Base-by-base conservation (phyloP, 2,329 filamentous ascomycete genomes). In the Sporothrix curviconia region DNA sequence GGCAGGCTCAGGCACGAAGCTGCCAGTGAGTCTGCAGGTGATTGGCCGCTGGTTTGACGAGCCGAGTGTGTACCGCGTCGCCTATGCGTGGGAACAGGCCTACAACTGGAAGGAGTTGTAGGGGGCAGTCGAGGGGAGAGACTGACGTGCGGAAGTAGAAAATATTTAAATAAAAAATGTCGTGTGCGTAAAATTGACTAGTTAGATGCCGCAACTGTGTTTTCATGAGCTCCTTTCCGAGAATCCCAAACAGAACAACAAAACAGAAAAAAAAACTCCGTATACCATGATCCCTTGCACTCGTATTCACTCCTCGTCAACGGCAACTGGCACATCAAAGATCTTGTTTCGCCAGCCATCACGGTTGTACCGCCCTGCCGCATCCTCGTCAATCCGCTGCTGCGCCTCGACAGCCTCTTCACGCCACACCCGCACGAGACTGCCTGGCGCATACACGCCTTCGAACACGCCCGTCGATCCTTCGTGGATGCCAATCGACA, bases 351-450 rank as follows among this genome's bases (percentile, higher is more conserved):
- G 81, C 91, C 91, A 96, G 0, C 87, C 88, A 15, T 80, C 84
- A 47, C 76, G 76, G 56, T 85, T 81, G 66, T 84, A 85, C 62
- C 87, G 1, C 36, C 50, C 6, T 22, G 7, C 43, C 1, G 56
- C 50, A 9, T 17, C 25, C 5, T 58, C 51, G 62, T 92, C 84
- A 37, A 95, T 82, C 40, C 84, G 79, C 70, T 95, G 88, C 19
- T 78, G 78, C 0, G 89, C 90, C 60, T 78, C 76, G 22, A 76
- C 72, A 0, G 83, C 90, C 72, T 95, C 87, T 62, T 91, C 86
- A 63, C 92, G 83, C 90, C 90, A 96, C n/a, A 95, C 71, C 72
- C 89, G 91, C 53, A 94, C 88, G 25, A 96, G 75, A 70, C 91
- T 96, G 0, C 90, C 92, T 0, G 92, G 92, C 1, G 92, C 86